Conservation (phyloP, 2,329 filamentous ascomycete species). For the Venturia pyrina region DNA sequence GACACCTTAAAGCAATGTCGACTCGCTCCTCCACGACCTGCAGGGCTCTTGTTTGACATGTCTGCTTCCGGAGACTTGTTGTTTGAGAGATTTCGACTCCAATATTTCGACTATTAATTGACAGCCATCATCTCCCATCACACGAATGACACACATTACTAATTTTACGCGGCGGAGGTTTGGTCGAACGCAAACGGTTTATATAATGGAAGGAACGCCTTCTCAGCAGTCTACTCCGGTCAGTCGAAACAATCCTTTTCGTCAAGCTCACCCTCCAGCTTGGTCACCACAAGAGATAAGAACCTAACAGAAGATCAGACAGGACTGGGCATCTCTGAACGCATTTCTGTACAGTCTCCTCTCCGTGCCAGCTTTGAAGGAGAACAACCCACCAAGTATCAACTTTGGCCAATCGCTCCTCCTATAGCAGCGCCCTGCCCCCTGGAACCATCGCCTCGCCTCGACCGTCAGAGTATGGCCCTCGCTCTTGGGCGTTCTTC, state of each 20-base stretch:
- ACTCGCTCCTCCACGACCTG: slow-evolving; percentile 1
- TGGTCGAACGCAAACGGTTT: slow-evolving; percentile 23
- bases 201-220: slow-evolving; percentile 29
- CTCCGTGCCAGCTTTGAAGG: background rate
- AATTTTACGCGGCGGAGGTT: slow-evolving; percentile 29
- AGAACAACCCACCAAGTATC: slow-evolving; percentile 4
- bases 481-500: slow-evolving; percentile 28
- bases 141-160: slow-evolving; percentile 32
- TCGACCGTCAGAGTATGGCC: slow-evolving; percentile 20
- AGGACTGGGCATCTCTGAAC: slow-evolving; percentile 7
- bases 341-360: slow-evolving; percentile 5
- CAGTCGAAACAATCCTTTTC: background rate
- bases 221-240: slow-evolving; percentile 8
- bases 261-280: background rate
- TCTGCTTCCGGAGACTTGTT: background rate
- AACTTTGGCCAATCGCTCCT: slow-evolving; percentile 9
- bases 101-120: slow-evolving; percentile 7
- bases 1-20: slow-evolving; percentile 6
- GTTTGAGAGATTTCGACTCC: background rate
- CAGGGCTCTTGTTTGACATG: slow-evolving; percentile 11
- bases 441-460: background rate
- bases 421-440: background rate
- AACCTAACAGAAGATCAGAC: slow-evolving; percentile 5
- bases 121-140: background rate
- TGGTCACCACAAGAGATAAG: background rate